phyloP scores from a whole-genome alignment of 805 yeast genomes.

The Ogataea dorogensis region DNA sequence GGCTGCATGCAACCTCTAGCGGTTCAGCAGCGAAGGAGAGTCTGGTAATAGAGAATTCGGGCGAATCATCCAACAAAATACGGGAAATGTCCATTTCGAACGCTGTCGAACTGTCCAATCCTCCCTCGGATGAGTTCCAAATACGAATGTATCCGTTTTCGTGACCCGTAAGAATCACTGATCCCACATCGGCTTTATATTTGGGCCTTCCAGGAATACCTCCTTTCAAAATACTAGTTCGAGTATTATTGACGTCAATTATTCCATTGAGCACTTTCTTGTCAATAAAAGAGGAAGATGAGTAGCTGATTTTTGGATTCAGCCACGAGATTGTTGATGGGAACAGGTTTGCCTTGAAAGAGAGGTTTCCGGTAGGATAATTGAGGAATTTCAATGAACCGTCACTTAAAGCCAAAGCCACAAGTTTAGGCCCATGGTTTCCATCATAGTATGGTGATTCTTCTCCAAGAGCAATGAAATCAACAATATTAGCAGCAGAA shows the following conservation, averaged over 20 bases:
- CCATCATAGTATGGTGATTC: constrained; percentile 79
- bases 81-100: constrained; percentile 57
- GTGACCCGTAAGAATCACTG: constrained; percentile 80
- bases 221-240: constrained; percentile 63
- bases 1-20: constrained; percentile 71
- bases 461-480: constrained; percentile 54
- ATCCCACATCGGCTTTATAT: constrained; percentile 50
- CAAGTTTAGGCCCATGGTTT: constrained; percentile 67
- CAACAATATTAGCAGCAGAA: constrained; percentile 41
- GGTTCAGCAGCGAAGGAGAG: constrained; percentile 77
- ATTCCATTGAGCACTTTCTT: constrained; percentile 31
- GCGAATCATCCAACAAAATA: constrained; percentile 43
- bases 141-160: constrained; percentile 78
- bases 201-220: constrained; percentile 66
- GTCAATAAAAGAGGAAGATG: constrained; percentile 46
- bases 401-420: constrained; percentile 56
- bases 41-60: constrained; percentile 46
- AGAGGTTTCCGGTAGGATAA: constrained; percentile 53
- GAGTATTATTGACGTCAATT: constrained; percentile 49
- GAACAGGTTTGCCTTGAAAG: constrained; percentile 55
- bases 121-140: constrained; percentile 82
- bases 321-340: constrained; percentile 83
- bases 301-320: constrained; percentile 64
- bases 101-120: constrained; percentile 55
- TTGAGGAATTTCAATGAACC: constrained; percentile 65